Evolutionary conservation across 1,284 basidiomycete genomes (phyloP).

Genomic region (Marasmius sp.): DNA sequence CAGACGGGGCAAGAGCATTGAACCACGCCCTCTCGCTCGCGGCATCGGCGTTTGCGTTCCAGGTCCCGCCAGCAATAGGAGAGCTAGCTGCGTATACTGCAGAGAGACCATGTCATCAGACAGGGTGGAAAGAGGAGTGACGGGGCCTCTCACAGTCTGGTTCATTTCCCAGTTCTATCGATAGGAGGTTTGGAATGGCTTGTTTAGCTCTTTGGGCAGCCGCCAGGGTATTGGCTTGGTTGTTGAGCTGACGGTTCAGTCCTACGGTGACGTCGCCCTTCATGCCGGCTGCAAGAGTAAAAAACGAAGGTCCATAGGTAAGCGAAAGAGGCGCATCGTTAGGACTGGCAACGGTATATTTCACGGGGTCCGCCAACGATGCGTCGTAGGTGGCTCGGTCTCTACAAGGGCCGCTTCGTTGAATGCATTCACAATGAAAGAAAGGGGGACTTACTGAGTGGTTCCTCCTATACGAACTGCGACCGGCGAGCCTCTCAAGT

Average conservation of each 20-base stretch:
- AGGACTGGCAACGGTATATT: conserved; percentile 38
- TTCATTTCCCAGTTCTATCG: conserved; percentile 45
- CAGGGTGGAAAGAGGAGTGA: background rate
- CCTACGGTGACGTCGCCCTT: conserved; percentile 39
- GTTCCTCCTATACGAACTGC: conserved; percentile 44
- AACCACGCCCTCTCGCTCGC: conserved; percentile 39
- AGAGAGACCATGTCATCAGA: background rate
- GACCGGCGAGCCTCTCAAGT: conserved; percentile 34
- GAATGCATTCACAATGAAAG: background rate
- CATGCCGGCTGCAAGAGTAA: conserved; percentile 34
- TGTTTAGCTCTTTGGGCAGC: conserved; percentile 35
- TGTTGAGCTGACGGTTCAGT: conserved; percentile 40
- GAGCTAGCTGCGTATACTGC: conserved; percentile 17
- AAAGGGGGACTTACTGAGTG: conserved; percentile 33
- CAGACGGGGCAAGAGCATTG: conserved; percentile 31
- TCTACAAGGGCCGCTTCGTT: conserved; percentile 17
- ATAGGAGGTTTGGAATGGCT: conserved; percentile 34
- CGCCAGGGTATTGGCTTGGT: conserved; percentile 34
- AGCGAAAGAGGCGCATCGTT: conserved; percentile 37
- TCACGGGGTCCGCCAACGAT: conserved; percentile 30
- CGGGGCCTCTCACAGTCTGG: conserved; percentile 35
- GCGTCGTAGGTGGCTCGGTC: conserved; percentile 42
- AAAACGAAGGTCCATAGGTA: conserved; percentile 41
- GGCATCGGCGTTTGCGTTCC: conserved; percentile 21
- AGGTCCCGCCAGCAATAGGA: conserved; percentile 14